Evolutionary conservation across 2,329 filamentous ascomycete species (phyloP).

Genomic region (Arthrobotrys iridis): DNA sequence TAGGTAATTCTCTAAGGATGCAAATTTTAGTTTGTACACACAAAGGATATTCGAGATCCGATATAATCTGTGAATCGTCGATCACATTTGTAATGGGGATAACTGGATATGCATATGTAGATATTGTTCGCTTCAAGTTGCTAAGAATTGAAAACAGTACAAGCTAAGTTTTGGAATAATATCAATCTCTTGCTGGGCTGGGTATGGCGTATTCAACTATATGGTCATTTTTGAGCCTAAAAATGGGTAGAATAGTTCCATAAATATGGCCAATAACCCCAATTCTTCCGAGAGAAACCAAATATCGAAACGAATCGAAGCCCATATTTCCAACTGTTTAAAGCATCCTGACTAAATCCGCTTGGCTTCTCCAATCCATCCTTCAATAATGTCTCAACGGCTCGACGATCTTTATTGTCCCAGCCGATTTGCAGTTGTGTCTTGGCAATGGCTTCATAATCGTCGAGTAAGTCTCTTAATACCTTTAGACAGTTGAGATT

Average conservation of each 20-base stretch:
- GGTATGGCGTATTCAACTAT: no score
- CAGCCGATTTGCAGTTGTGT: conserved; percentile 2
- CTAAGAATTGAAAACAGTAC: no score
- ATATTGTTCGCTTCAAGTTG: no score
- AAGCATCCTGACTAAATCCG: not conserved
- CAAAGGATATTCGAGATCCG: no score
- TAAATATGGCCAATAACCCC: conserved; percentile 21
- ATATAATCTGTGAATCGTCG: no score
- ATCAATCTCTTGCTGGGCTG: no score
- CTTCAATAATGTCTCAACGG: conserved; percentile 15
- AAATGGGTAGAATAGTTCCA: conserved; percentile 28
- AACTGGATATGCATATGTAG: no score
- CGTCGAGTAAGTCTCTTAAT: conserved; percentile 2
- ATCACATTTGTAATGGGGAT: no score
- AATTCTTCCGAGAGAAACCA: conserved; percentile 10
- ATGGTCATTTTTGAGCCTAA: not conserved
- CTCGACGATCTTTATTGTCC: conserved; percentile 12
- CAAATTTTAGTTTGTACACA: no score
- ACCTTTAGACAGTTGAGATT: conserved; percentile 13
- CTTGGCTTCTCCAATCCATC: not conserved
- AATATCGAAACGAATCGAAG: conserved; percentile 3
- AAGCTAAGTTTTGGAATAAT: no score
- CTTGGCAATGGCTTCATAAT: conserved; percentile 9
- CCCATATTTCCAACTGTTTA: conserved; percentile 10
- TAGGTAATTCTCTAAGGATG: no score